Evolutionary conservation across 1,284 basidiomycete species (phyloP).

Genomic region (Cryptococcus deneoformans): DNA sequence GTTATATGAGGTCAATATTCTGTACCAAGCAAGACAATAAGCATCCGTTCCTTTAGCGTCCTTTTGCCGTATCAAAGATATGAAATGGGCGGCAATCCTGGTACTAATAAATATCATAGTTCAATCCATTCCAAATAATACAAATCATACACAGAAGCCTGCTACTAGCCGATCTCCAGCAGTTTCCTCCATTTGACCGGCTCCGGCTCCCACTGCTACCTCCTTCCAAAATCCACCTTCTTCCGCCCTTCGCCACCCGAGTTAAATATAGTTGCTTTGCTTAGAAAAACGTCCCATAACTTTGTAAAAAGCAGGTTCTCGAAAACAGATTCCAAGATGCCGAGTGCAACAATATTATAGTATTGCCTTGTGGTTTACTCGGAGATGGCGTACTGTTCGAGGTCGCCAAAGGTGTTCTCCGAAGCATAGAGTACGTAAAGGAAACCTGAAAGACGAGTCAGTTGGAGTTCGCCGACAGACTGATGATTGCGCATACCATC

Average conservation of each 20-base stretch:
- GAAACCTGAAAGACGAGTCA: constrained; percentile 58
- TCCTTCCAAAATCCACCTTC: not conserved
- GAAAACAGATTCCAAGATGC: too few relatives aligned
- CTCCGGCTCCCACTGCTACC: not conserved
- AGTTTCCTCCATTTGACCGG: not conserved
- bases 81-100: not conserved
- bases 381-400: constrained; percentile 18
- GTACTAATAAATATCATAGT: not conserved
- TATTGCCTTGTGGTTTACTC: constrained; percentile 1
- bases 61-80: not conserved
- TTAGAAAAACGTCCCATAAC: too few relatives aligned
- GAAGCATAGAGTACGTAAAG: constrained; percentile 95
- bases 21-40: too few relatives aligned
- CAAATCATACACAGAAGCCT: not conserved
- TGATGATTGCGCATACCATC: constrained; percentile 55
- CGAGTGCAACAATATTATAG: too few relatives aligned
- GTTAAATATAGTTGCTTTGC: too few relatives aligned
- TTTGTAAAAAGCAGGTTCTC: too few relatives aligned
- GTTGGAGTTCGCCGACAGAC: not conserved
- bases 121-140: not conserved
- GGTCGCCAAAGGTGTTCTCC: constrained; percentile 87
- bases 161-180: too few relatives aligned
- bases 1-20: too few relatives aligned
- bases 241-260: too few relatives aligned
- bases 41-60: not conserved